Percentiles rank a stretch among this genome's conserved stretches.
These are phyloP conservation scores for Sugiyamaella floridensis DNA, from an alignment of 805 yeast species.

Conservation along the genomic window DNA sequence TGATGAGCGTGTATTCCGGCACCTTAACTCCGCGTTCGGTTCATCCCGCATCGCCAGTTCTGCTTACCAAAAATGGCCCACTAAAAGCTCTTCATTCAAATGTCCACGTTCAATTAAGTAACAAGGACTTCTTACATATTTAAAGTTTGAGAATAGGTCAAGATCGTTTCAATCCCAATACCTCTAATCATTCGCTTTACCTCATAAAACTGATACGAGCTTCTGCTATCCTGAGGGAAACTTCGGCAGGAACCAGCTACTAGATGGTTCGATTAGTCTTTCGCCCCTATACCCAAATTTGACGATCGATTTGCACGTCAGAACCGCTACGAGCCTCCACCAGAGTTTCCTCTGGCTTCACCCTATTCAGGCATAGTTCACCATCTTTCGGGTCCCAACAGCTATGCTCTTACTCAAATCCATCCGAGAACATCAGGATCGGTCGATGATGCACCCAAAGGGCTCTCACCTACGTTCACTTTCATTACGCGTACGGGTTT, in stretches of 20 bases:
- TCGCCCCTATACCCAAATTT: constrained; percentile 41
- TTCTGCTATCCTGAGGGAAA: constrained; percentile 39
- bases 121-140: constrained; percentile 39
- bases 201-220: constrained; percentile 39
- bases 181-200: constrained; percentile 39
- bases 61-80: constrained; percentile 43
- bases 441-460: constrained; percentile 34
- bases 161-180: constrained; percentile 36
- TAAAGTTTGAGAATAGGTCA: constrained; percentile 39
- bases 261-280: constrained; percentile 40
- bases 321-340: constrained; percentile 42
- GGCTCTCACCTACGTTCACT: constrained; percentile 36
- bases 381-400: constrained; percentile 43
- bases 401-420: constrained; percentile 40
- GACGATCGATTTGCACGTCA: constrained; percentile 42
- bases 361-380: constrained; percentile 42
- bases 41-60: constrained; percentile 44
- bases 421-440: constrained; percentile 37
- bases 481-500: constrained; percentile 38
- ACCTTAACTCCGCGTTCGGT: constrained; percentile 38
- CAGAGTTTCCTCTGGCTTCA: constrained; percentile 42
- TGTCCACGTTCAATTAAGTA: constrained; percentile 38
- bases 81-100: constrained; percentile 39
- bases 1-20: constrained; percentile 40
- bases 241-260: constrained; percentile 41